phyloP scores from a whole-genome alignment of 345 rosid genomes.

The Cardamine chenopodiifolia region DNA sequence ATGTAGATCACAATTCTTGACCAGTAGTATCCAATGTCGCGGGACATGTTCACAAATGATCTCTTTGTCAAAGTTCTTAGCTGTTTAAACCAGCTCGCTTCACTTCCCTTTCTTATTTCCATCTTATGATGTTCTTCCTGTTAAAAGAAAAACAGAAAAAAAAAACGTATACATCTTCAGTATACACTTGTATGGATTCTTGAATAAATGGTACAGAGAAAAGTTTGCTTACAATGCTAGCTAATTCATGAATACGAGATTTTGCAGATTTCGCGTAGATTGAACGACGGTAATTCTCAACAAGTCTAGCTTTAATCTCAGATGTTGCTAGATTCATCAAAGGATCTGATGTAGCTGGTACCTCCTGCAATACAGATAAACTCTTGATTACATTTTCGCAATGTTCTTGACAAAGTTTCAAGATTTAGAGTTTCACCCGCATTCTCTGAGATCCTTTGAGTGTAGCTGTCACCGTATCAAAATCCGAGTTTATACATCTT shows the following conservation, averaged over 20 bases:
- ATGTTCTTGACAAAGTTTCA: neutral
- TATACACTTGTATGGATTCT: neutral
- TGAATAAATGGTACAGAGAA: neutral
- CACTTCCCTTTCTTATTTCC: slow-evolving; percentile 44
- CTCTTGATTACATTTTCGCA: neutral
- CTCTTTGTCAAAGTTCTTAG: slow-evolving; percentile 62
- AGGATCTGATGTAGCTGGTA: slow-evolving; percentile 69
- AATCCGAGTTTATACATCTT: slow-evolving; percentile 68
- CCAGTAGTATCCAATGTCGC: slow-evolving; percentile 85
- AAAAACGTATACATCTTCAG: neutral
- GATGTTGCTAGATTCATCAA: slow-evolving; percentile 68
- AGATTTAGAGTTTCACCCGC: slow-evolving; percentile 21
- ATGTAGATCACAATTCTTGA: slow-evolving; percentile 72
- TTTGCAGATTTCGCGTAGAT: slow-evolving; percentile 50
- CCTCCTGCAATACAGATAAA: slow-evolving; percentile 50
- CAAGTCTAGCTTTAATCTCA: slow-evolving; percentile 72
- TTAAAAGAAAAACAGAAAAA: neutral
- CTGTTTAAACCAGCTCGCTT: slow-evolving; percentile 70
- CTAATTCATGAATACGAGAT: slow-evolving; percentile 60
- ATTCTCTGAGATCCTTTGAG: slow-evolving; percentile 47
- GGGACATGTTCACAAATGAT: slow-evolving; percentile 73
- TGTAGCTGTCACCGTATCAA: slow-evolving; percentile 53
- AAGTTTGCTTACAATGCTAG: slow-evolving; percentile 57
- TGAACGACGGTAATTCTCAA: slow-evolving; percentile 70
- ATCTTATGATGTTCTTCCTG: slow-evolving; percentile 60